Evolutionary conservation across 2,329 filamentous ascomycete species (phyloP), one percentile per base, ranked within the genome.

Genomic region (Zalaria sp.): DNA sequence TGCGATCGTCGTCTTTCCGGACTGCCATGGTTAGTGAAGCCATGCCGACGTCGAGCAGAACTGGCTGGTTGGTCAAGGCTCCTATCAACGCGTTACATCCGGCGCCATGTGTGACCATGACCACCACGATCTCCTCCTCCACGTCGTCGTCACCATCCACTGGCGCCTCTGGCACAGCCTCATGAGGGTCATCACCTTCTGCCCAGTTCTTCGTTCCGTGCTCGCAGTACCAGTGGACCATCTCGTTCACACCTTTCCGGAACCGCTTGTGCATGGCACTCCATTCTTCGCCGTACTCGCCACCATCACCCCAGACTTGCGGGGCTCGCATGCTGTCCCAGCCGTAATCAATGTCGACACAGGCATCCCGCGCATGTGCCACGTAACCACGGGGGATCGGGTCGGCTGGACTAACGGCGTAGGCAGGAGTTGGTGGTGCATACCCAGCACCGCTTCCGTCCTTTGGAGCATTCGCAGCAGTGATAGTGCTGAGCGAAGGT

Each of bases 11-110:
- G 9, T 60, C 51, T 46, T 78, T 80, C 39, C 79, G 72, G 10
- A 80, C 72, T 4, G 89, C 89, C 79, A 95, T 83, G 1, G 89
- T 95, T 38, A 98, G 69, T 3, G 88, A 94, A 1, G 89, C 84
- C 63, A 93, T 83, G 27, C 81, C 81, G 10, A 96, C 82, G 56
- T 96, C 88, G 54, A 93, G 77, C 9, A 98, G 71, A 0, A 93
- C 87, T 0, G 91, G 89, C 54, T 94, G 83, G 46, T 89, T 83
- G 0, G 88, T 93, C 49, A 98, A 75, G 26, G 87, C 87, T 8
- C 89, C 87, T 47, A 98, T 88, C 36, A 98, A 64, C 2, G 91
- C 91, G 63, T 98, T 98, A 63, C 89, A 94, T 34, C 91, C 91
- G 9, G 91, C 91, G 25, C 89, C 89, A 56, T 98, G 91, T 0